Conservation (phyloP, 108 stramenopile species). For the Nitzschia palea region DNA sequence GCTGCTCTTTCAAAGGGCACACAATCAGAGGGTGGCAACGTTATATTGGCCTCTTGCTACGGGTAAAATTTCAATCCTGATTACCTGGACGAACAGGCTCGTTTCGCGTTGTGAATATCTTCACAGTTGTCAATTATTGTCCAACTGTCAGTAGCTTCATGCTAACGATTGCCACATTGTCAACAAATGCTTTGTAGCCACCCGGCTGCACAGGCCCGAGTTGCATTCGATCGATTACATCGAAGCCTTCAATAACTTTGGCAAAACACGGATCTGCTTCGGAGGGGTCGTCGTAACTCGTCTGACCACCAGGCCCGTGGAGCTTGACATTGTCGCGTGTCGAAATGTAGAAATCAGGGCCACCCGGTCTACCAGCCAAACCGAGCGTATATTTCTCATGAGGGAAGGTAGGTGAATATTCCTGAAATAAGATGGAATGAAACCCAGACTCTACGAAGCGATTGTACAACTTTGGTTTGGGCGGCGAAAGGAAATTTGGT, state of each 20-base stretch:
- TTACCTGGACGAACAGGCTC: no score
- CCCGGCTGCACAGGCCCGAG: conserved; percentile 21
- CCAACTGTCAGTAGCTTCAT: conserved; percentile 28
- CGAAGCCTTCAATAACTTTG: conserved; percentile 61
- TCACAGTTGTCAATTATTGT: no score
- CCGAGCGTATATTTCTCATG: conserved; percentile 82
- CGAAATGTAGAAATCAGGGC: conserved; percentile 92
- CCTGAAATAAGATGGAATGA: conserved; percentile 63
- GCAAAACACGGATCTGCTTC: conserved; percentile 96
- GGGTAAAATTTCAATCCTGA: no score
- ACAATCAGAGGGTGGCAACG: no score
- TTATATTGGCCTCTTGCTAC: no score
- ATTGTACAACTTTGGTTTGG: conserved; percentile 16
- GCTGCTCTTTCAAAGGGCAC: no score
- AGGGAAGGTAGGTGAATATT: conserved; percentile 74
- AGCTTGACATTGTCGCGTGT: conserved; percentile 70
- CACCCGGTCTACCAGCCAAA: conserved; percentile 89
- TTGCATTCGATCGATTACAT: conserved; percentile 52
- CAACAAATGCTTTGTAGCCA: conserved; percentile 21
- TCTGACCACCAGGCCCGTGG: conserved; percentile 93
- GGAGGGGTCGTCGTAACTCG: conserved; percentile 55
- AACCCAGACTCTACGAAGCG: conserved; percentile 47
- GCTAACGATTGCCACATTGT: conserved; percentile 36
- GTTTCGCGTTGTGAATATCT: no score
- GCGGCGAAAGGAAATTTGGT: conserved; percentile 39